Evolutionary conservation across 345 rosid genomes (phyloP).

Genomic region (Arabis hirsuta): DNA sequence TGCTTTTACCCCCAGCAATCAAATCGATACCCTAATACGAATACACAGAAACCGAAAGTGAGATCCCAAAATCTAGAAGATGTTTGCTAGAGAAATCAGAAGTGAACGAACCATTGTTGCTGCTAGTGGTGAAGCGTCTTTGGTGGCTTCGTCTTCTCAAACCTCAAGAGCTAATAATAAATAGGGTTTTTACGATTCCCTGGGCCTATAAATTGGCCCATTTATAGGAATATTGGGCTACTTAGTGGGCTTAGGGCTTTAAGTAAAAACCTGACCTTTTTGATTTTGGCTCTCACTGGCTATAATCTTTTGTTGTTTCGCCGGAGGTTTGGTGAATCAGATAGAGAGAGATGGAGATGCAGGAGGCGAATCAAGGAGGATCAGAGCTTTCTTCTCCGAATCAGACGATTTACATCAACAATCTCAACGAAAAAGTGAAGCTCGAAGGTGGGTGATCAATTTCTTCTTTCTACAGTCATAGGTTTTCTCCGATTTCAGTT

Average conservation of each 20-base stretch:
- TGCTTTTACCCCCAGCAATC: too few species aligned
- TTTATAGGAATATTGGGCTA: neutral
- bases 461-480: neutral
- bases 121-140: too few species aligned
- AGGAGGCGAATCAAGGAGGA: slow-evolving; percentile 57
- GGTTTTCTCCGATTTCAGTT: slow-evolving; percentile 1
- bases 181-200: too few species aligned
- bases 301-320: neutral
- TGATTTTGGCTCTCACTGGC: neutral
- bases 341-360: slow-evolving; percentile 49
- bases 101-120: too few species aligned
- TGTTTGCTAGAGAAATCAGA: too few species aligned
- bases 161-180: too few species aligned
- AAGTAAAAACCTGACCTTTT: neutral
- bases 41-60: too few species aligned
- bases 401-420: slow-evolving; percentile 92
- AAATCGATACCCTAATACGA: too few species aligned
- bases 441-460: slow-evolving; percentile 59
- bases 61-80: neutral
- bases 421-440: slow-evolving; percentile 96
- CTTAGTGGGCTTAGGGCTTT: slow-evolving; percentile 11
- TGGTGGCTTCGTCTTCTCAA: too few species aligned
- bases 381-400: slow-evolving; percentile 62
- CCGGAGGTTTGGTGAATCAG: slow-evolving; percentile 4
- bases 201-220: neutral